Base-by-base conservation (phyloP, 2,329 filamentous ascomycete genomes). In the Blastomyces parvus region DNA sequence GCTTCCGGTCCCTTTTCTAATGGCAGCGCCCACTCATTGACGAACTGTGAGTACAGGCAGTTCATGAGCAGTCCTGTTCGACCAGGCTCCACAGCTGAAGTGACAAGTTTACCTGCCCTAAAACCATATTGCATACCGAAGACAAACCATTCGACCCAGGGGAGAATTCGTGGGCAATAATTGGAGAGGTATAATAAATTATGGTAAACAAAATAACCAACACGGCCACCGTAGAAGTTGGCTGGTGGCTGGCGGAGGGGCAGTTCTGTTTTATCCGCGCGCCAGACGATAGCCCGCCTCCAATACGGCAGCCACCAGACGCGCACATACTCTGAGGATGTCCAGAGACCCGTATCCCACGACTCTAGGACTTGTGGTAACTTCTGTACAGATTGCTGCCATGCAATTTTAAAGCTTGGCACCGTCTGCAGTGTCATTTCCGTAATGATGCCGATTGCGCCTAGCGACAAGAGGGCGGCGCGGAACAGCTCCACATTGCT, bases 231-330 rank as follows among this genome's bases (percentile, higher is more conserved):
- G 71, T 96, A 96, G 79, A 90, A 97, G 70, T 84, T 89, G 62
- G 78, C 80, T 1, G 83, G 83, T 1, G 89, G 86, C 7, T 84
- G 78, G 19, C 78, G 78, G 50, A 82, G 77, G 0, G 85, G 80
- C 63, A 87, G 84, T 9, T 84, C 79, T 0, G 90, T 91, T 73
- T 89, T 88, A 58, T 91, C 83, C n/a, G 91, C 94, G 50, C 85
- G 84, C 94, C 94, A 99, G 56, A 95, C 84, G 58, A 97, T 89
- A 0, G 90, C 91, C 56, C 90, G 85, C 63, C 90, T 85, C 72
- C 89, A 91, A 77, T 97, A 96, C 0, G 94, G 94, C 73, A 96
- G 87, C 94, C 94, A 99, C 93, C 94, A 99, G 36, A 97, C 91
- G 36, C 94, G 84, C 33, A 95, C 90, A 72, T 93, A 99, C 75